These are phyloP conservation scores for Fusarium begoniae DNA, from an alignment of 2,329 filamentous ascomycete species.

Conservation along the genomic window DNA sequence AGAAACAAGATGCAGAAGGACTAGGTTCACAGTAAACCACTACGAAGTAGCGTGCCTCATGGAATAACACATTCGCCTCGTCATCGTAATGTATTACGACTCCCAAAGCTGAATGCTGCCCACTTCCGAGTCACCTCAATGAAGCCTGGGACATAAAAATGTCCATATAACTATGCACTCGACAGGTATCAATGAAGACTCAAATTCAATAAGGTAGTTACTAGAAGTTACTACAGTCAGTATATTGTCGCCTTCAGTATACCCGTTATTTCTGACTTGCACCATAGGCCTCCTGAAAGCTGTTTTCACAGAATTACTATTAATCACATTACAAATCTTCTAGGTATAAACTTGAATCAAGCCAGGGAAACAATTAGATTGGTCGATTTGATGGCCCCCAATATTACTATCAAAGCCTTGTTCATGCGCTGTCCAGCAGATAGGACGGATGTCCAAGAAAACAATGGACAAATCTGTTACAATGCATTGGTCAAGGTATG, in stretches of 20 bases:
- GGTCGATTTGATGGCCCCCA: background rate
- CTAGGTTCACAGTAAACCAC: background rate
- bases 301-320: background rate
- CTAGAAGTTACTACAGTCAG: background rate
- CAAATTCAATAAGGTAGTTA: background rate
- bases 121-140: background rate
- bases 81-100: background rate
- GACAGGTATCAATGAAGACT: background rate
- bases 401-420: background rate
- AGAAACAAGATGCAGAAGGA: background rate
- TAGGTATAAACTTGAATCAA: background rate
- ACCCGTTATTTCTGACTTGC: background rate
- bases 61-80: constrained; percentile 6
- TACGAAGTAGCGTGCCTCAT: background rate
- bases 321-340: background rate
- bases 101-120: background rate
- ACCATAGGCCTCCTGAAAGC: background rate
- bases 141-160: constrained; percentile 16
- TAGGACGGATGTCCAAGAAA: background rate
- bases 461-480: constrained; percentile 4
- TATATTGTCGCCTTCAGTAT: background rate
- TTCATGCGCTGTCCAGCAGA: background rate
- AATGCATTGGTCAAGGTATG: constrained; percentile 10
- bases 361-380: background rate
- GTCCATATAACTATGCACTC: background rate